Evolutionary conservation across 352 stramenopile genomes (phyloP).

Genomic region (Phytophthora europaea): DNA sequence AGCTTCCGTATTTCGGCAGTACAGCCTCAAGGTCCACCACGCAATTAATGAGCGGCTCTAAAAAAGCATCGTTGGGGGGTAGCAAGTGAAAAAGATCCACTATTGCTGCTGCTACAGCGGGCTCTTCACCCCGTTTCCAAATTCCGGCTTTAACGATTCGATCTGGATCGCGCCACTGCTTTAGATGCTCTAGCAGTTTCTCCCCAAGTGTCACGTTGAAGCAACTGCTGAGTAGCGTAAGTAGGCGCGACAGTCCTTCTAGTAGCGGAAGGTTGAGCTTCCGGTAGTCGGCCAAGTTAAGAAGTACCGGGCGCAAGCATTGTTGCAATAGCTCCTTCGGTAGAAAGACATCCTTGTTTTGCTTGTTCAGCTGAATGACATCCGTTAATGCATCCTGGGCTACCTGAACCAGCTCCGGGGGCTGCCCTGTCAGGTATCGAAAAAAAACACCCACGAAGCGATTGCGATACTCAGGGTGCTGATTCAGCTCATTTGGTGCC

Average conservation of each 20-base stretch:
- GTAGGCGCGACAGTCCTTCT: constrained; percentile 93
- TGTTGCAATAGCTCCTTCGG: constrained; percentile 97
- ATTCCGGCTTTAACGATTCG: constrained; percentile 93
- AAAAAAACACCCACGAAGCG: constrained; percentile 93
- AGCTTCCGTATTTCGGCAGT: constrained; percentile 92
- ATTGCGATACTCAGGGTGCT: constrained; percentile 87
- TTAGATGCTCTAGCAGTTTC: constrained; percentile 97
- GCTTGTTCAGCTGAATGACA: constrained; percentile 89
- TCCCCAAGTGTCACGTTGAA: constrained; percentile 99
- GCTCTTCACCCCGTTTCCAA: constrained; percentile 96
- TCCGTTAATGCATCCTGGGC: constrained; percentile 86
- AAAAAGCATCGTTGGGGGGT: constrained; percentile 94
- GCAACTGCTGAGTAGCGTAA: constrained; percentile 96
- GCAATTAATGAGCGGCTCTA: constrained; percentile 96
- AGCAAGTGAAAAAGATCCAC: constrained; percentile 97
- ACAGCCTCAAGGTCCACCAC: constrained; percentile 95
- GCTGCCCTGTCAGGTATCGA: constrained; percentile 89
- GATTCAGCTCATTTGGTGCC: constrained; percentile 84
- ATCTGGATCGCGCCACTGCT: constrained; percentile 94
- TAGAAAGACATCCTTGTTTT: constrained; percentile 89
- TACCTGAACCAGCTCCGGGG: constrained; percentile 82
- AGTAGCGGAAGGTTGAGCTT: constrained; percentile 97
- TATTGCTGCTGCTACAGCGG: constrained; percentile 95
- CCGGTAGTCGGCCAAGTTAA: constrained; percentile 97
- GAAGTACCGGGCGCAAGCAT: constrained; percentile 95